Evolutionary conservation across 108 stramenopile species (phyloP), one percentile per base, ranked within the genome.

Genomic region (Ochromonas danica): DNA sequence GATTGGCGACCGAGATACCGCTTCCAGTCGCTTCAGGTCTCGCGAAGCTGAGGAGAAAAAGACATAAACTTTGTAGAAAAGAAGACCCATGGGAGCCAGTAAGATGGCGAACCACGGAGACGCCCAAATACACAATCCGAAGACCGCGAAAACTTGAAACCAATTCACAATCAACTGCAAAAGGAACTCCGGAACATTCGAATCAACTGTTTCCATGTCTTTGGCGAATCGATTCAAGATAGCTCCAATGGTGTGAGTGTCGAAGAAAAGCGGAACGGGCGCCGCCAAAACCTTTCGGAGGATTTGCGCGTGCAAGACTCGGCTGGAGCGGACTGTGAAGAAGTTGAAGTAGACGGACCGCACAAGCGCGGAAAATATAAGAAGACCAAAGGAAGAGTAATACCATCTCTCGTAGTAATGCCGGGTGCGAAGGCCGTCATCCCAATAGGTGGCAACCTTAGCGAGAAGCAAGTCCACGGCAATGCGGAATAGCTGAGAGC

Each of bases 1-100:
- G 22, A 84, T 33, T 1, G 84, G 84, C 28, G 80, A 79, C 33
- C 84, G 61, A 0, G 81, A 40, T 3, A 81, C 42, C 17, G 43
- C 35, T 22, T 84, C 84, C n/a, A 84, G 17, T 42, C 84, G 80
- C 60, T 84, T 81, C 63, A 84, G n/a, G 28, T 72, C 74, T 6
- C 63, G 25, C 61, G 71, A 70, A 0, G 39, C 45, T 6, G 43
- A 27, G 2, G 79, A 70, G 17, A 80, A 80, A 33, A 45, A 77
- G 10, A 3, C 25, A 57, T 27, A 45, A 27, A 75, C 40, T 14
- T 31, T 6, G 10, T 6, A 14, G 27, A 75, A 75, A 38, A 10
- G 14, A 75, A 75, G 6, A 14, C 6, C n/a, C 40, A 75, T 14
- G 10, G 72, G 72, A 27, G 31, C 17, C 28, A 75, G 30, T 36